Conservation (phyloP, 345 rosid genomes). For the Euclidium syriacum region DNA sequence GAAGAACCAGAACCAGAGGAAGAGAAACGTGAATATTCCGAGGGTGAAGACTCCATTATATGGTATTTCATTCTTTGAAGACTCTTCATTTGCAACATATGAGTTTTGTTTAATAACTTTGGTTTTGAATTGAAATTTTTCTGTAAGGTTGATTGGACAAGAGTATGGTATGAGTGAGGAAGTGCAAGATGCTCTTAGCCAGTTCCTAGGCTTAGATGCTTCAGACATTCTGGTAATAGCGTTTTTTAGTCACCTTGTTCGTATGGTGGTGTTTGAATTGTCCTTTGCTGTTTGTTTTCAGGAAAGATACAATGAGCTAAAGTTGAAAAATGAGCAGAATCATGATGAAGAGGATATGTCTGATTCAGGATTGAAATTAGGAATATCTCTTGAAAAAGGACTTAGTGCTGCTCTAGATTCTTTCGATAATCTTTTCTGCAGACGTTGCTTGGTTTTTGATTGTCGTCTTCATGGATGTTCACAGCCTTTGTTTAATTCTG, state of each 20-base stretch:
- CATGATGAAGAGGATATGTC: constrained; percentile 36
- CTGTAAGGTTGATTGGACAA: constrained; percentile 68
- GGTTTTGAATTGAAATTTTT: constrained; percentile 24
- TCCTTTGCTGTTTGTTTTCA: constrained; percentile 42
- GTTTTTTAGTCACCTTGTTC: constrained; percentile 19
- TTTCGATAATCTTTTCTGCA: constrained; percentile 96
- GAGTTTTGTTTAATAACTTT: background rate
- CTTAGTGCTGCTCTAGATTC: constrained; percentile 94
- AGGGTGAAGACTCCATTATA: constrained; percentile 75
- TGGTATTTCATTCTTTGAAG: constrained; percentile 38
- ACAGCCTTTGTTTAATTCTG: constrained; percentile 74
- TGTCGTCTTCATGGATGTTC: constrained; percentile 99
- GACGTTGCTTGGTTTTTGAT: constrained; percentile 98
- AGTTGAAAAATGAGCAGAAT: constrained; percentile 50
- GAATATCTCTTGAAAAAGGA: constrained; percentile 68
- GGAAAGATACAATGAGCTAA: constrained; percentile 66
- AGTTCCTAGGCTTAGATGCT: constrained; percentile 57
- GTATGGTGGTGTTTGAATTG: constrained; percentile 10
- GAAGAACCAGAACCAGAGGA: constrained; percentile 76
- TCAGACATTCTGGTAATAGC: constrained; percentile 70
- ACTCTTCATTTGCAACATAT: background rate
- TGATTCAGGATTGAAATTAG: constrained; percentile 43
- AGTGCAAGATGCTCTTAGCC: constrained; percentile 51
- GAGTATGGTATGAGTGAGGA: constrained; percentile 76
- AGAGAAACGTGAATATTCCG: constrained; percentile 75